Conservation (phyloP, 148 eudicot genomes). For the Simmondsia chinensis region DNA sequence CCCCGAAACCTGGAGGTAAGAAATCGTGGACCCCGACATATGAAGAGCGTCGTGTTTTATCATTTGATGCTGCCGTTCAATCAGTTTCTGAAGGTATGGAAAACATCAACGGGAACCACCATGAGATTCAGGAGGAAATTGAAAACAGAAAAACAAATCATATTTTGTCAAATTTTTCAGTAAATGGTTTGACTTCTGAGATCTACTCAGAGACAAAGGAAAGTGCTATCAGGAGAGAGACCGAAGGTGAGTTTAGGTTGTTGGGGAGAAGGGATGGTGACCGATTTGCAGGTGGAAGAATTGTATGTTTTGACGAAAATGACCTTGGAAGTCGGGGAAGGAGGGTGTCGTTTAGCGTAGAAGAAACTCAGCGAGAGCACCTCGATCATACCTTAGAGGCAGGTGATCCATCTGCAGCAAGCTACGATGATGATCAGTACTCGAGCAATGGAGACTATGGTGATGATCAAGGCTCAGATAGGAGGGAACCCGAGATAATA, state of each 20-base stretch:
- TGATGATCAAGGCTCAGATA: constrained; percentile 44
- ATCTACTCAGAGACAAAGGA: constrained; percentile 47
- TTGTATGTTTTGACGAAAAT: constrained; percentile 58
- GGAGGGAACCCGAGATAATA: constrained; percentile 78
- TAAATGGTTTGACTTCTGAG: constrained; percentile 28
- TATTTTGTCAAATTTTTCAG: constrained; percentile 10
- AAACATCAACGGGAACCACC: constrained; percentile 31
- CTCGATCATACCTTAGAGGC: constrained; percentile 38
- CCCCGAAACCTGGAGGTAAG: constrained; percentile 45
- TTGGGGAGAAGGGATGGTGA: constrained; percentile 78
- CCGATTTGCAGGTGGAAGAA: constrained; percentile 49
- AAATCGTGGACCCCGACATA: constrained; percentile 40
- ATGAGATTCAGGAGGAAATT: constrained; percentile 65
- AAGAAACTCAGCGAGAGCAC: constrained; percentile 41
- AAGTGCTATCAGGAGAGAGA: constrained; percentile 83
- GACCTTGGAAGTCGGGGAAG: constrained; percentile 54
- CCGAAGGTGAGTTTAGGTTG: constrained; percentile 90
- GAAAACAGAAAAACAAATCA: constrained; percentile 19
- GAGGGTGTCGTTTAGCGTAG: constrained; percentile 68
- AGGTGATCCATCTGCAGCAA: constrained; percentile 42
- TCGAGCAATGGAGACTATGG: constrained; percentile 59
- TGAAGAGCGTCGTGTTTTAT: constrained; percentile 49
- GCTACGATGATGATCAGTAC: constrained; percentile 53
- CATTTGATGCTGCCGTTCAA: constrained; percentile 83
- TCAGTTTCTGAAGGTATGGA: constrained; percentile 69